Base-by-base conservation (phyloP, 2,329 filamentous ascomycete genomes). In the Sporothrix humicola region DNA sequence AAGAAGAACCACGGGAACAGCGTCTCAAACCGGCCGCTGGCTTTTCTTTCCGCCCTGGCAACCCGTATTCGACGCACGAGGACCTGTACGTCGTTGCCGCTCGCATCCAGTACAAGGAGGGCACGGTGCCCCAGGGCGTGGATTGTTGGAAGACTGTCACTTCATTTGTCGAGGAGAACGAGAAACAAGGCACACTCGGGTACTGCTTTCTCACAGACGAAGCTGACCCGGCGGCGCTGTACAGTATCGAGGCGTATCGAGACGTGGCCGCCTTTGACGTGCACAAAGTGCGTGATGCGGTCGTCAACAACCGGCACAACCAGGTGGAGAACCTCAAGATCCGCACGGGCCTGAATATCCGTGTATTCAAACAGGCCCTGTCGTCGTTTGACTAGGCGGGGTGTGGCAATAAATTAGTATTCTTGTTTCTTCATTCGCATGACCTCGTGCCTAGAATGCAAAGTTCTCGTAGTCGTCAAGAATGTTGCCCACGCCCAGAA, bases 381-480 rank as follows among this genome's bases (percentile, higher is more conserved):
- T 48, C 42, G 7, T 17, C 61, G 0, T 65, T 46, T 23, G n/a
- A 65, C 10, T 46, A 23, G n/a, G 31, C 31, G 31, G 7, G 31
- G 31, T 7, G 31, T 37, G 31, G 31, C 31, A 37, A 37, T 37
- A 37, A 37, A 37, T 6, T 37, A 5, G 31, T 37, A 6, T 37
- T 37, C 31, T 37, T 37, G 4, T 37, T 37, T 7, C 31, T 37
- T 7, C 31, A 37, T 37, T 37, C 31, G 4, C 31, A 37, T 7
- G 31, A 37, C 31, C 31, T 37, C 31, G 31, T 37, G 31, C 31
- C 31, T 37, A 69, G 20, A 69, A 69, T 20, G 66, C 66, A 69
- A 69, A 69, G 26, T 69, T 69, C 8, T 69, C 66, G 66, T 69
- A 69, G 26, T 69, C 66, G 15, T 69, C 66, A 9, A 69, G 48